Percentiles rank a stretch among this genome's conserved stretches.
phyloP scores from a whole-genome alignment of 2,329 filamentous ascomycete species.

The Neonectria sp. region DNA sequence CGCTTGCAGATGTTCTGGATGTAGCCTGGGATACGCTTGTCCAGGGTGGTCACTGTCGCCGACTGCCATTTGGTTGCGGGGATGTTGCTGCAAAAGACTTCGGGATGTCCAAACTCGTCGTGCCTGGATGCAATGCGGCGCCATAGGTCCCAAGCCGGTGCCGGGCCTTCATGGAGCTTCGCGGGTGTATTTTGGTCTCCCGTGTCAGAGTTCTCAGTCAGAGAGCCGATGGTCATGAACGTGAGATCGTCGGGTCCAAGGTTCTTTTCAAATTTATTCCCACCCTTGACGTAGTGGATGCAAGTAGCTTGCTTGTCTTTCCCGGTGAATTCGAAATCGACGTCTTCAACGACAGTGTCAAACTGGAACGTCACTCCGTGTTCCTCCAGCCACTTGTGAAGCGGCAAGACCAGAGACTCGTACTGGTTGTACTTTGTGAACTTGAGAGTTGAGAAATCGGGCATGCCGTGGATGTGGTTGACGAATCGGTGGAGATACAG shows the following conservation, averaged over 20 bases:
- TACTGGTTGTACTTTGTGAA: constrained; percentile 36
- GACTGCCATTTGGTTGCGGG: constrained; percentile 54
- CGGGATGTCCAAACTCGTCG: constrained; percentile 27
- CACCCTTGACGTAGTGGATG: constrained; percentile 25
- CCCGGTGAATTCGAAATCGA: constrained; percentile 26
- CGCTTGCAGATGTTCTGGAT: constrained; percentile 40
- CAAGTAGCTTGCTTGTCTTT: constrained; percentile 26
- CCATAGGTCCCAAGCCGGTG: constrained; percentile 34
- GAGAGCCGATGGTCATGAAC: constrained; percentile 33
- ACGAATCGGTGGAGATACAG: constrained; percentile 32
- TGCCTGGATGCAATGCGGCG: constrained; percentile 30
- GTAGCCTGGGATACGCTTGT: constrained; percentile 40
- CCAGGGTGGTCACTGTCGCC: constrained; percentile 58
- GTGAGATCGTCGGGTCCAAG: constrained; percentile 23
- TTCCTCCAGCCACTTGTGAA: constrained; percentile 32
- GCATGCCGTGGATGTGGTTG: constrained; percentile 34
- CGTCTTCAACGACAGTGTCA: constrained; percentile 27
- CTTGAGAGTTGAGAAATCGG: constrained; percentile 34
- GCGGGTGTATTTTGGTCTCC: constrained; percentile 30
- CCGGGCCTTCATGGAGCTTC: constrained; percentile 20
- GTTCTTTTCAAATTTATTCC: constrained; percentile 20
- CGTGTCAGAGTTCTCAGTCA: constrained; percentile 30
- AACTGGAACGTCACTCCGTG: constrained; percentile 34
- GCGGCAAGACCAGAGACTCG: constrained; percentile 31
- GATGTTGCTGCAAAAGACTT: constrained; percentile 31